Evolutionary conservation across 345 rosid species (phyloP).

Genomic region (Nasturtium officinale): DNA sequence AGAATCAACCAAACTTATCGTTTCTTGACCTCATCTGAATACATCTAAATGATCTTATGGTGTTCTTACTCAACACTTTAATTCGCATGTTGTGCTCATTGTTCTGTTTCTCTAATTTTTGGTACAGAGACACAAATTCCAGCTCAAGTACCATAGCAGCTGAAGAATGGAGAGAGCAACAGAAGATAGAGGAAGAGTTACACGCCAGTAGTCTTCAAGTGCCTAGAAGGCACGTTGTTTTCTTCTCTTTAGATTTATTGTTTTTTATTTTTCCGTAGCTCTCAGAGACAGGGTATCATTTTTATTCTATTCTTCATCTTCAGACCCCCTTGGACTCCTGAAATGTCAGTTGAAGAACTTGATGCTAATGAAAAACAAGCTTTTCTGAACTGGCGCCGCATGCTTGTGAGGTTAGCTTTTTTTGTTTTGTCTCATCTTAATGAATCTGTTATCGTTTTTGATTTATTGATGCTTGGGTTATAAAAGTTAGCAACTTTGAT

Average conservation of each 20-base stretch:
- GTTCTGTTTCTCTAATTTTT: slow-evolving; percentile 13
- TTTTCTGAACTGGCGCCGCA: slow-evolving; percentile 81
- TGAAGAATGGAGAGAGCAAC: slow-evolving; percentile 71
- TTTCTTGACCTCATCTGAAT: not conserved
- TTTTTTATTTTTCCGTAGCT: not conserved
- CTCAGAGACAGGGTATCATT: slow-evolving; percentile 5
- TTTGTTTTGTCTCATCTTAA: not conserved
- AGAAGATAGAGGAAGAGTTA: slow-evolving; percentile 72
- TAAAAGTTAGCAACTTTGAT: not conserved
- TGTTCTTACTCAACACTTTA: not conserved
- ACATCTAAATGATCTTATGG: not conserved
- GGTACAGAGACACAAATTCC: slow-evolving; percentile 61
- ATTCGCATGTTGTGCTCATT: slow-evolving; percentile 7
- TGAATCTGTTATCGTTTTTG: not conserved
- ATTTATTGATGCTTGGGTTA: not conserved
- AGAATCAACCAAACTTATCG: not conserved
- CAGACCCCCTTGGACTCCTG: slow-evolving; percentile 79
- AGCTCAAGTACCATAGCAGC: slow-evolving; percentile 53
- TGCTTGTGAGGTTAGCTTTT: slow-evolving; percentile 69
- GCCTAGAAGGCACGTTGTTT: slow-evolving; percentile 56
- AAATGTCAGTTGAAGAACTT: slow-evolving; percentile 76
- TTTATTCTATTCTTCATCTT: slow-evolving; percentile 16
- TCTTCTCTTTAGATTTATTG: not conserved
- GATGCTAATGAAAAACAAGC: slow-evolving; percentile 73
- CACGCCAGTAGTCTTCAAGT: slow-evolving; percentile 71